Conservation (phyloP, 192 early-diverging fungal species). For the Podila verticillata region DNA sequence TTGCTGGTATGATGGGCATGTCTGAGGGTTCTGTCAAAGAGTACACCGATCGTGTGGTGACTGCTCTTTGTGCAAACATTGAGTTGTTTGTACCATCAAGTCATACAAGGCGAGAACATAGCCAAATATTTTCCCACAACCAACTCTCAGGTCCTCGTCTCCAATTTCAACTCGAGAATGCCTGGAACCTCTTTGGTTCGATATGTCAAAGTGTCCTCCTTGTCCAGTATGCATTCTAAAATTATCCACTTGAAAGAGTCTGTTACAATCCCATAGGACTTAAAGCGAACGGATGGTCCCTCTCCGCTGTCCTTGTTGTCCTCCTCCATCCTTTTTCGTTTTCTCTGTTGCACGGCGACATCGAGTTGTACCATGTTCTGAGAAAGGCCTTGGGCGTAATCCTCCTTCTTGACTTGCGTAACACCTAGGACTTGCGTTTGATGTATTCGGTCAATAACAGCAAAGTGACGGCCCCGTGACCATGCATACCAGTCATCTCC, state of each 20-base stretch:
- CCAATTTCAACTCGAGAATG: too few relatives aligned
- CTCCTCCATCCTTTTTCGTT: slow-evolving; percentile 14
- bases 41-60: too few relatives aligned
- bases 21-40: too few relatives aligned
- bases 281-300: slow-evolving; percentile 6
- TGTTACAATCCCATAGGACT: slow-evolving; percentile 23
- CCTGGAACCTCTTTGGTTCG: slow-evolving; percentile 8
- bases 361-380: slow-evolving; percentile 25
- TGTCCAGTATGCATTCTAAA: slow-evolving; percentile 18
- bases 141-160: too few relatives aligned
- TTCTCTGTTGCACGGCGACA: slow-evolving; percentile 23
- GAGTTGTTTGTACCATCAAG: too few relatives aligned
- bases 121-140: too few relatives aligned
- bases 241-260: slow-evolving; percentile 23
- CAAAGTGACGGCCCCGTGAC: slow-evolving; percentile 10
- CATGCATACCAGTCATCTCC: slow-evolving; percentile 4
- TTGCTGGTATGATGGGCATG: too few relatives aligned
- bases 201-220: slow-evolving; percentile 1
- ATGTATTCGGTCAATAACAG: slow-evolving; percentile 5
- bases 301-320: slow-evolving; percentile 8
- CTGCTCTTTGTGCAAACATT: too few relatives aligned
- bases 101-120: too few relatives aligned
- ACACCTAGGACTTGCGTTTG: slow-evolving; percentile 12
- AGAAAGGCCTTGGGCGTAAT: slow-evolving; percentile 11
- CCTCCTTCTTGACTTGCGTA: slow-evolving; percentile 10